phyloP scores from a whole-genome alignment of 441 rosid species.

The Pelargonium myrrhifolium region DNA sequence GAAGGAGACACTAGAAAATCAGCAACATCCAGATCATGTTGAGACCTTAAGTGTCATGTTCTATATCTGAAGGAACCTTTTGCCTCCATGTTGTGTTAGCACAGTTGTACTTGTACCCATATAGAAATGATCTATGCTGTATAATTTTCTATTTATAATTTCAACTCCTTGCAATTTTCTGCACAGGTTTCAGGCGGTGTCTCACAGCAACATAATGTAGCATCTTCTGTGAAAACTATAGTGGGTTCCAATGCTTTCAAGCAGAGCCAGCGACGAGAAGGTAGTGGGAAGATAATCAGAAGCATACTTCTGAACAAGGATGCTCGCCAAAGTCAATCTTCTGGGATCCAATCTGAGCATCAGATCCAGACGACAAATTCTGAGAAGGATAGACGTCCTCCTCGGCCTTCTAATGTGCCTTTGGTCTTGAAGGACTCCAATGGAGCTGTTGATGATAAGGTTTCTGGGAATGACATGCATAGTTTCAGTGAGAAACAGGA shows the following conservation, averaged over 20 bases:
- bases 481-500: conserved; percentile 49
- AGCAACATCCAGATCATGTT: neutral
- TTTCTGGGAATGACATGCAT: conserved; percentile 36
- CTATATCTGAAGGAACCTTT: neutral
- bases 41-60: neutral
- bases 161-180: neutral
- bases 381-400: conserved; percentile 41
- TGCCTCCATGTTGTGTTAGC: neutral
- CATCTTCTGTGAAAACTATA: conserved; percentile 24
- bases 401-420: conserved; percentile 24
- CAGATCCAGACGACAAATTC: conserved; percentile 31
- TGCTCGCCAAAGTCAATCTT: conserved; percentile 25
- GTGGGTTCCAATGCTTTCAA: conserved; percentile 26
- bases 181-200: conserved; percentile 27
- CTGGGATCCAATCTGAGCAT: conserved; percentile 35
- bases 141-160: neutral
- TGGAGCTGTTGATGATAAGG: conserved; percentile 30
- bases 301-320: conserved; percentile 45
- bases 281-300: conserved; percentile 46
- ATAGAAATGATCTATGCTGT: neutral
- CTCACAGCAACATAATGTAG: conserved; percentile 29
- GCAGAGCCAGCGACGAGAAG: conserved; percentile 34
- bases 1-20: too few species aligned
- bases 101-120: too few species aligned
- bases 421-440: conserved; percentile 27